Evolutionary conservation across 2,329 filamentous ascomycete species (phyloP), one percentile per base, ranked within the genome.

Genomic region (Colletotrichum tofieldiae): DNA sequence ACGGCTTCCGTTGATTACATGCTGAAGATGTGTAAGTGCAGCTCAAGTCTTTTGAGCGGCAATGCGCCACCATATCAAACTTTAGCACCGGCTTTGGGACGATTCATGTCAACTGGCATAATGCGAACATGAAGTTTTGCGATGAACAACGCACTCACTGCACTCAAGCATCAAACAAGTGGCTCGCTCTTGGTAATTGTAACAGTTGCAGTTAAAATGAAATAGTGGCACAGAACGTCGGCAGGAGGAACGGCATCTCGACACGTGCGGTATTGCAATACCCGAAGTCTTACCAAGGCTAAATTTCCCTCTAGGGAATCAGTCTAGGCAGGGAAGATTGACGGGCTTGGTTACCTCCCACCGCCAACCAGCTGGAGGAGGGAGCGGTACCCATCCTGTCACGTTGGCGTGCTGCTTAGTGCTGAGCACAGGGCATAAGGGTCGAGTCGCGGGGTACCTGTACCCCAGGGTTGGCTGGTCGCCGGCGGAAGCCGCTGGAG

Each of bases 231-330:
- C 29, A 26, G 6, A 37, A 14, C 2, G 23, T 49, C n/a, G 45
- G 58, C 56, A 45, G 26, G n/a, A 60, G 23, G 11, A 18, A 61
- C 41, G 32, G 43, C 59, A 35, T 62, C 29, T 49, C 43, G n/a
- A 37, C 59, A 51, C 26, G 39, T 60, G 39, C 39, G 9, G 23
- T n/a, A 32, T 16, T 5, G 14, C n/a, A 18, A 39, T 41, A 51
- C 45, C 60, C 60, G 60, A 63, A 29, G 20, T 29, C n/a, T 52
- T 63, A 63, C 60, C 60, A 63, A 52, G 60, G 60, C 45, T 63
- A 63, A 63, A 51, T 52, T 5, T 41, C 41, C 41, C 18, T n/a
- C 26, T 47, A 23, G 18, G 58, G 41, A 61, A 61, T 32, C 41
- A 47, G 6, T 49, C 37, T 29, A 5, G 41, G 37, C 55, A 59